Evolutionary conservation across 768 basidiomycete species (phyloP).

Genomic region (Boletus rubroflammeus): DNA sequence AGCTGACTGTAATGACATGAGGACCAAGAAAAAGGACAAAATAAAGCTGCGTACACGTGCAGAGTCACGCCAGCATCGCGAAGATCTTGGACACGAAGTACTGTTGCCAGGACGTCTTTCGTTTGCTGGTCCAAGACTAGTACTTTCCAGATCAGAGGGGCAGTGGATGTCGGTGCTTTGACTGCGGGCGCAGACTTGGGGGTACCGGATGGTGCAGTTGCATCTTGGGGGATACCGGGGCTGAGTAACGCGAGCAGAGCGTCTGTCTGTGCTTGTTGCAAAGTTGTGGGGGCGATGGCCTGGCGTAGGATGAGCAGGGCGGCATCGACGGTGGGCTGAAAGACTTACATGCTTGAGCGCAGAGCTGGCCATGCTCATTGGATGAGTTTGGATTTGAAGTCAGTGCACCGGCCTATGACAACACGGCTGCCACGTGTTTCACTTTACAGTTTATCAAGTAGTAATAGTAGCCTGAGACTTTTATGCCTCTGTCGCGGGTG

Average conservation of each 20-base stretch:
- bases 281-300: conserved; percentile 48
- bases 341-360: conserved; percentile 42
- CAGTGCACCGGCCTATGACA: no score
- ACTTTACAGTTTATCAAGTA: no score
- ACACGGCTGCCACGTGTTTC: conserved; percentile 20
- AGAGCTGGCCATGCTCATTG: conserved; percentile 40
- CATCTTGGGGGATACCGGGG: conserved; percentile 53
- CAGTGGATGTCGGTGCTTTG: conserved; percentile 50
- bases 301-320: conserved; percentile 33
- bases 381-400: background rate
- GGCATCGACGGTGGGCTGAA: background rate
- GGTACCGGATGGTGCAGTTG: conserved; percentile 23
- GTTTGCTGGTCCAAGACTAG: conserved; percentile 92
- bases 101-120: conserved; percentile 94
- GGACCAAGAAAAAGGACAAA: background rate
- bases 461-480: no score
- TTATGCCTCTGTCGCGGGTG: background rate
- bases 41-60: conserved; percentile 73
- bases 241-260: conserved; percentile 85
- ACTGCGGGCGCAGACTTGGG: conserved; percentile 36
- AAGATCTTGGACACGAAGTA: conserved; percentile 92
- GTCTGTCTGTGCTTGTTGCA: conserved; percentile 86
- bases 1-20: conserved; percentile 61
- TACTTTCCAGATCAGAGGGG: conserved; percentile 93
- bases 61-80: conserved; percentile 96